A percentile compares a stretch with the other conserved stretches of the same genome.
Conservation (phyloP, 2,329 filamentous ascomycete species). For the Plectosphaerella plurivora region DNA sequence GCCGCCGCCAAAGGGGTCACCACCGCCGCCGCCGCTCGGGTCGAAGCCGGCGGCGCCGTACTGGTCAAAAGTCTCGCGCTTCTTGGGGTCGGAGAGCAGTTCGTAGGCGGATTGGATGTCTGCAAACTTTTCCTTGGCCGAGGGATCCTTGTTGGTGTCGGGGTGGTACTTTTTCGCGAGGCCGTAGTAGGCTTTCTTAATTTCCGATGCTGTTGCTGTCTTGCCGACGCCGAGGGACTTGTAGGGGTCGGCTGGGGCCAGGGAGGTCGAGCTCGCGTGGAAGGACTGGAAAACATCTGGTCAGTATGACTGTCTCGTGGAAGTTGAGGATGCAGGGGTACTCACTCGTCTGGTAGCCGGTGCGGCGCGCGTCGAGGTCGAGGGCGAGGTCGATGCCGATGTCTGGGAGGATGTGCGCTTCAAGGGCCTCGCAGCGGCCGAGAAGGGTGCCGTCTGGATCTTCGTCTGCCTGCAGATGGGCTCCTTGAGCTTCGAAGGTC, state of each 20-base stretch:
- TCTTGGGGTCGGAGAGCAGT: conserved; percentile 85
- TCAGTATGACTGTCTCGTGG: background rate
- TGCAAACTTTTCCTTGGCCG: conserved; percentile 90
- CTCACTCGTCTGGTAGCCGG: conserved; percentile 13
- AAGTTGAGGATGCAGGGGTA: too few species aligned
- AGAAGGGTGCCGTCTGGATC: conserved; percentile 11
- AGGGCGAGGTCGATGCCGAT: conserved; percentile 19
- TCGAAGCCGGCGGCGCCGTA: conserved; percentile 88
- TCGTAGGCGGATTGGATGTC: conserved; percentile 95
- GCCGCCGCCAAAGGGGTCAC: conserved; percentile 58
- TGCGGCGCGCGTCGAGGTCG: too few species aligned
- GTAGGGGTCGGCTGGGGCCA: conserved; percentile 74
- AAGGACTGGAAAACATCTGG: conserved; percentile 37
- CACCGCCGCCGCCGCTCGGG: conserved; percentile 60
- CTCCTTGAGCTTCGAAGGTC: conserved; percentile 31
- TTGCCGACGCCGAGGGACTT: conserved; percentile 79
- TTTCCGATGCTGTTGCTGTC: conserved; percentile 75
- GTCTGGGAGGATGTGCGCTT: conserved; percentile 14
- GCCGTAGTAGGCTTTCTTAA: conserved; percentile 98
- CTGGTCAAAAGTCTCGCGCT: conserved; percentile 87
- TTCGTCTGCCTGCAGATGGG: conserved; percentile 29
- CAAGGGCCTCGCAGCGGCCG: conserved; percentile 3
- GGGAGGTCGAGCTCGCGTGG: conserved; percentile 51
- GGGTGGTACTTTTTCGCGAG: conserved; percentile 97
- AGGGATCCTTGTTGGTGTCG: conserved; percentile 92